These are phyloP conservation scores for Scheffersomyces illinoinensis DNA, from an alignment of 1,139 yeast genomes.

Conservation along the genomic window DNA sequence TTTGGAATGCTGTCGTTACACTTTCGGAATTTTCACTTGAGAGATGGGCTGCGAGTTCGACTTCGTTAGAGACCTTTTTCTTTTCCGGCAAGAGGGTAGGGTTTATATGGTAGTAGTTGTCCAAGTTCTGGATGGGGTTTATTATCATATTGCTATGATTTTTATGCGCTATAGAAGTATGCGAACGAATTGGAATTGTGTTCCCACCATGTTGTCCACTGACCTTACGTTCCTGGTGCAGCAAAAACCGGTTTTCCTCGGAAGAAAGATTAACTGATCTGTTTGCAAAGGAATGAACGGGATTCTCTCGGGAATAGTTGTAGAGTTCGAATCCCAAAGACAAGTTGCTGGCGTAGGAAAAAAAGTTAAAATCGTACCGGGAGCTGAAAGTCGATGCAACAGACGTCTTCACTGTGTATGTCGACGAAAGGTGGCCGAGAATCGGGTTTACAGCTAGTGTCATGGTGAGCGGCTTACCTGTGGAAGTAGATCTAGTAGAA, in stretches of 20 bases:
- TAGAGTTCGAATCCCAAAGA: conserved; percentile 87
- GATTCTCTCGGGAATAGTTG: conserved; percentile 34
- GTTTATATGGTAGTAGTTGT: conserved; percentile 26
- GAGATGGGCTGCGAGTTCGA: neutral
- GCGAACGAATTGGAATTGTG: neutral
- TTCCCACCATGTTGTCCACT: neutral
- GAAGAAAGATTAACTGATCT: neutral
- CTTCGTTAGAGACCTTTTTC: neutral
- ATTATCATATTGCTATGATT: conserved; percentile 7
- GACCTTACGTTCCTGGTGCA: neutral
- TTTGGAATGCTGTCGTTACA: conserved; percentile 55
- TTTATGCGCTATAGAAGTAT: neutral
- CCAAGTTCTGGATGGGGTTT: conserved; percentile 24
- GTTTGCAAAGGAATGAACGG: neutral
- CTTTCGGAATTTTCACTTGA: conserved; percentile 21
- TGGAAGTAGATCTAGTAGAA: conserved; percentile 80
- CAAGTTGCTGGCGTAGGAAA: conserved; percentile 85
- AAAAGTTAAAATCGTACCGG: conserved; percentile 84
- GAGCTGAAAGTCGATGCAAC: conserved; percentile 78
- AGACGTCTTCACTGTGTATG: conserved; percentile 84
- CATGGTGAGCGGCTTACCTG: conserved; percentile 87
- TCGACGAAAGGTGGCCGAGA: conserved; percentile 85
- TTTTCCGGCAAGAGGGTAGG: conserved; percentile 22
- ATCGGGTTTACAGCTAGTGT: conserved; percentile 88
- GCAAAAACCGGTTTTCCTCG: neutral